Evolutionary conservation across 345 rosid species (phyloP).

Genomic region (Linum trigynum): DNA sequence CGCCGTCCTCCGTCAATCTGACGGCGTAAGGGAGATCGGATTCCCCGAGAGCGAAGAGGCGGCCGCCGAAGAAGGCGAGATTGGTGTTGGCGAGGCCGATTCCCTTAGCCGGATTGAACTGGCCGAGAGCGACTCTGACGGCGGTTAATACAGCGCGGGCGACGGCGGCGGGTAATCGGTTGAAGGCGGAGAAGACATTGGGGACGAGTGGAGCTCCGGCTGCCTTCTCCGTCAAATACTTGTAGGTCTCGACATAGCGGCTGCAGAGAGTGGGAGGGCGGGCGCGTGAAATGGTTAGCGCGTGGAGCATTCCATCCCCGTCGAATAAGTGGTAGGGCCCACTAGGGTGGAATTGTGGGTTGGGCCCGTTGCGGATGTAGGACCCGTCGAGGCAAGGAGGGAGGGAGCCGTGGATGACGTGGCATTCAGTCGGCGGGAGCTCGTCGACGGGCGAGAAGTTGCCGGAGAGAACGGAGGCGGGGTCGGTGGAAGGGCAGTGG

Average conservation of each 20-base stretch:
- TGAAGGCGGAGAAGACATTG: conserved; percentile 47
- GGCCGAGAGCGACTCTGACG: conserved; percentile 36
- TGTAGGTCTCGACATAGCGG: conserved; percentile 50
- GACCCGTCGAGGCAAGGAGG: conserved; percentile 54
- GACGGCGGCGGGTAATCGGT: conserved; percentile 44
- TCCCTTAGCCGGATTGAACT: conserved; percentile 45
- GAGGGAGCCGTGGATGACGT: conserved; percentile 38
- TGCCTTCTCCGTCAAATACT: conserved; percentile 32
- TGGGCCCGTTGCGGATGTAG: conserved; percentile 61
- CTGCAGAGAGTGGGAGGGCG: conserved; percentile 41
- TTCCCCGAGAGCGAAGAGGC: conserved; percentile 48
- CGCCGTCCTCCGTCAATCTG: conserved; percentile 32
- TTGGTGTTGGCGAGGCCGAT: conserved; percentile 54
- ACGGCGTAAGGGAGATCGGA: conserved; percentile 49
- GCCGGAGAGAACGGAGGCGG: conserved; percentile 30
- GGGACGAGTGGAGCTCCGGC: conserved; percentile 41
- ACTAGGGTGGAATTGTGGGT: conserved; percentile 53
- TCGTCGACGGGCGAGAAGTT: conserved; percentile 60
- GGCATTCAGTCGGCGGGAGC: conserved; percentile 51
- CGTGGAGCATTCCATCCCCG: conserved; percentile 66
- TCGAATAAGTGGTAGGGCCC: conserved; percentile 66
- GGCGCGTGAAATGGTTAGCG: conserved; percentile 37
- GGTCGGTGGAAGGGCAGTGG: conserved; percentile 33
- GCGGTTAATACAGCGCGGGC: conserved; percentile 46
- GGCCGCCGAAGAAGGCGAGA: conserved; percentile 37